A percentile compares a stretch with the other conserved stretches of the same genome.
phyloP scores from a whole-genome alignment of 305 asterid species.

The Solanum hybrid region DNA sequence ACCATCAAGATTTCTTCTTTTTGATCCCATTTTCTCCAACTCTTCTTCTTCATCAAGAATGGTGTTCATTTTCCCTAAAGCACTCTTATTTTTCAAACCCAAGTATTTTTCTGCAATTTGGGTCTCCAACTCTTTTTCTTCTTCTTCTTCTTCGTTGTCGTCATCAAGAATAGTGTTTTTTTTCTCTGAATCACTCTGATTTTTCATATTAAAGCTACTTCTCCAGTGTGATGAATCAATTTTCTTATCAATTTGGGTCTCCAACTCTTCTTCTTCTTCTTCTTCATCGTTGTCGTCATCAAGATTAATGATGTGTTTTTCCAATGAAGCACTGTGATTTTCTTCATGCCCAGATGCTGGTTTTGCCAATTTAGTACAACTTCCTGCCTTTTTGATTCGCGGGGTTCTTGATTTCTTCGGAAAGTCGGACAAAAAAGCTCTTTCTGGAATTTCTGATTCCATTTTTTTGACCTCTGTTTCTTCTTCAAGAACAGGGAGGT shows the following conservation, averaged over 20 bases:
- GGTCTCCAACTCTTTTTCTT: not conserved
- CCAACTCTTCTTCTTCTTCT: not conserved
- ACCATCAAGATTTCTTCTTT: not conserved
- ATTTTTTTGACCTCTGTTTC: not conserved
- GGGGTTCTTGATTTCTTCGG: not conserved
- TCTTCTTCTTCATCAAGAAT: not conserved
- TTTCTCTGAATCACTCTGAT: not conserved
- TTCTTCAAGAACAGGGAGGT: not conserved
- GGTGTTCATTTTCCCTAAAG: not conserved
- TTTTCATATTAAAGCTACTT: not conserved
- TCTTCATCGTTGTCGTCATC: not conserved
- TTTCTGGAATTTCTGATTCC: not conserved
- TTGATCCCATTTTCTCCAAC: not conserved
- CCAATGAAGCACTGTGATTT: not conserved
- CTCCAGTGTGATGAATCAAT: not conserved
- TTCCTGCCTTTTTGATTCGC: not conserved
- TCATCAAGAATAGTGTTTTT: not conserved
- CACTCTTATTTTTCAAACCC: not conserved
- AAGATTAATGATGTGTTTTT: not conserved
- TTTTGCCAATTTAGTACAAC: not conserved
- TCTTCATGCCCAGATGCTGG: not conserved
- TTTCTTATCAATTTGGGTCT: not conserved
- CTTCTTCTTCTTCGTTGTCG: not conserved
- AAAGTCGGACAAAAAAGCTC: not conserved
- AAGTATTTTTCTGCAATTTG: not conserved